Conservation (phyloP, 192 early-diverging fungal genomes). For the Backusella tarrabulga region DNA sequence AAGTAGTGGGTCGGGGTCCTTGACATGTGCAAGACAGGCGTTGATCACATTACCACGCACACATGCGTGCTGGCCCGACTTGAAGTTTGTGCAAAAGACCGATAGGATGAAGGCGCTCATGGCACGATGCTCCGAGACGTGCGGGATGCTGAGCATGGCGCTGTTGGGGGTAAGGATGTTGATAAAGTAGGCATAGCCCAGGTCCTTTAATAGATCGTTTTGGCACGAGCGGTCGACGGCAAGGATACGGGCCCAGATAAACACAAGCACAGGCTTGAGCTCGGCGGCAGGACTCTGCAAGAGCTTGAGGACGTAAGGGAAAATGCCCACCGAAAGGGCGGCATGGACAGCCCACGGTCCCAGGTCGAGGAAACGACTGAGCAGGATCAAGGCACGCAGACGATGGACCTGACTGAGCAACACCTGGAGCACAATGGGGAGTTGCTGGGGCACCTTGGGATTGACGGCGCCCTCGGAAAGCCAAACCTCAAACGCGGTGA, state of each 20-base stretch:
- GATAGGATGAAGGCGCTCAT: slow-evolving; percentile 94
- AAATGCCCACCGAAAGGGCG: slow-evolving; percentile 93
- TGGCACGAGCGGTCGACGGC: slow-evolving; percentile 90
- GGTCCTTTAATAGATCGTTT: slow-evolving; percentile 88
- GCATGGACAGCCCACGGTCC: slow-evolving; percentile 94
- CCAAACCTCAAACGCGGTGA: slow-evolving; percentile 98
- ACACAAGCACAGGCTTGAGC: slow-evolving; percentile 90
- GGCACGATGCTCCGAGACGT: slow-evolving; percentile 87
- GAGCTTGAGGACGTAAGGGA: slow-evolving; percentile 95
- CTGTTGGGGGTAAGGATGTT: slow-evolving; percentile 79
- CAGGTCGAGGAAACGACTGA: slow-evolving; percentile 89
- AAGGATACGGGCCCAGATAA: slow-evolving; percentile 96
- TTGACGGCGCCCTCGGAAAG: slow-evolving; percentile 80
- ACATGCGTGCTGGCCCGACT: slow-evolving; percentile 83
- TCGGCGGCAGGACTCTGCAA: slow-evolving; percentile 91
- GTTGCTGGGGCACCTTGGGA: slow-evolving; percentile 81
- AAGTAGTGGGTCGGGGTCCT: slow-evolving; percentile 70
- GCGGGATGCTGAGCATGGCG: slow-evolving; percentile 59
- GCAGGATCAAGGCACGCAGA: slow-evolving; percentile 84
- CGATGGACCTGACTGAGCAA: slow-evolving; percentile 94
- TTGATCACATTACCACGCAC: slow-evolving; percentile 65
- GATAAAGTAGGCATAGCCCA: slow-evolving; percentile 92
- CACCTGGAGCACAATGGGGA: slow-evolving; percentile 96
- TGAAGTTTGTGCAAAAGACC: slow-evolving; percentile 87
- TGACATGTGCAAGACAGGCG: slow-evolving; percentile 63